A percentile compares a stretch with the other conserved stretches of the same genome.
These are phyloP conservation scores for Juncus effusus DNA, from an alignment of 176 grass and related monocot species.

Conservation along the genomic window DNA sequence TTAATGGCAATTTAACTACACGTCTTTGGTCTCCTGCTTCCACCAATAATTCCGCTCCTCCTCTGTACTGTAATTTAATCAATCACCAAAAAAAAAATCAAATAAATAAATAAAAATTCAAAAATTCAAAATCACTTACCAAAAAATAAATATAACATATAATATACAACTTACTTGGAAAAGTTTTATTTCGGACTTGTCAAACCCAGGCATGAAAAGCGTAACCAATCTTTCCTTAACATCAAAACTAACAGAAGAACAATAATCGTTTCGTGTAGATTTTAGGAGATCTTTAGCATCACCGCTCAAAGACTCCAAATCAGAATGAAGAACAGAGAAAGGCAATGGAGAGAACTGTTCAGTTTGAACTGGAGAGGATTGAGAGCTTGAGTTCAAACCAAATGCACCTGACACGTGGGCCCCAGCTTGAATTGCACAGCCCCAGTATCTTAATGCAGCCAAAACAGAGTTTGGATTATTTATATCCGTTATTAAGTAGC, in stretches of 20 bases:
- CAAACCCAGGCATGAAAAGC: constrained; percentile 92
- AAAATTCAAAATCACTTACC: neutral
- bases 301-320: constrained; percentile 44
- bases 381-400: constrained; percentile 50
- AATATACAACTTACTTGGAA: constrained; percentile 51
- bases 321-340: constrained; percentile 49
- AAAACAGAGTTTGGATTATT: constrained; percentile 40
- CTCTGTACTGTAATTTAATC: constrained; percentile 65
- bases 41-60: constrained; percentile 65
- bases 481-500: constrained; percentile 77
- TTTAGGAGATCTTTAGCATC: constrained; percentile 49
- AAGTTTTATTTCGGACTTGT: constrained; percentile 86
- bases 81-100: neutral
- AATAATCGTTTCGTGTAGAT: constrained; percentile 11
- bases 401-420: constrained; percentile 62
- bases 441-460: constrained; percentile 81
- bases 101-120: neutral
- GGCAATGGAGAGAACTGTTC: constrained; percentile 60
- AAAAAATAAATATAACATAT: neutral
- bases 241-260: constrained; percentile 72
- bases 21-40: constrained; percentile 93
- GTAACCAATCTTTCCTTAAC: constrained; percentile 52
- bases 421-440: constrained; percentile 90
- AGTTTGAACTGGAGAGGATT: constrained; percentile 38
- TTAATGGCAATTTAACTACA: constrained; percentile 54